Conservation (phyloP, 192 early-diverging fungal species). For the Backusella psychrophila region DNA sequence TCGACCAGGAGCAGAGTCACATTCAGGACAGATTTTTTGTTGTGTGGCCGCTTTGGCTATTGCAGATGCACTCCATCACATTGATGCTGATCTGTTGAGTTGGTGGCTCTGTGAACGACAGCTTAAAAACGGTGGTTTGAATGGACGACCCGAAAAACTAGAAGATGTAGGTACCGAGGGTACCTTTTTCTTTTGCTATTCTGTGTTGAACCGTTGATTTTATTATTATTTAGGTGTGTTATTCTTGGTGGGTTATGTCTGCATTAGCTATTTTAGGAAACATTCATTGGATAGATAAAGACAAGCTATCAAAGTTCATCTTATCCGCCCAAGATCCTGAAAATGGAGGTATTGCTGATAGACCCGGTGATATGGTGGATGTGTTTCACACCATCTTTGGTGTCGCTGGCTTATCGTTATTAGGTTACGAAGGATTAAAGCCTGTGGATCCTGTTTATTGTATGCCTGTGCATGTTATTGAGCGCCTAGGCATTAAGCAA, state of each 20-base stretch:
- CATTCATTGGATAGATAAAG: slow-evolving; percentile 82
- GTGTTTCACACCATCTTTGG: slow-evolving; percentile 99
- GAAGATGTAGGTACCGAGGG: slow-evolving; percentile 68
- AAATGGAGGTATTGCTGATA: slow-evolving; percentile 90
- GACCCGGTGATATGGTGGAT: slow-evolving; percentile 87
- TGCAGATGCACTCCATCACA: slow-evolving; percentile 66
- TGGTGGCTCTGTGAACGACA: slow-evolving; percentile 97
- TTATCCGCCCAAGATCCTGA: slow-evolving; percentile 81
- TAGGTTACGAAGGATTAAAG: slow-evolving; percentile 74
- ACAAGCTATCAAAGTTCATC: slow-evolving; percentile 77
- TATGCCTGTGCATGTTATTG: slow-evolving; percentile 65
- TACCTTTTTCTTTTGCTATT: too few relatives aligned
- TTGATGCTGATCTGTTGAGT: slow-evolving; percentile 81
- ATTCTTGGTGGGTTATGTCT: slow-evolving; percentile 98
- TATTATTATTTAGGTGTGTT: slow-evolving; percentile 68
- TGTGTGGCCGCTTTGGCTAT: slow-evolving; percentile 90
- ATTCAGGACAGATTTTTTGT: slow-evolving; percentile 90
- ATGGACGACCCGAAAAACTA: slow-evolving; percentile 95
- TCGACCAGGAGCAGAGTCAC: slow-evolving; percentile 86
- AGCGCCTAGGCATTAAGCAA: slow-evolving; percentile 14
- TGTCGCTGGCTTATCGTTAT: slow-evolving; percentile 82
- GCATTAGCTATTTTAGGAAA: slow-evolving; percentile 78
- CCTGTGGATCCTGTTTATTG: slow-evolving; percentile 92
- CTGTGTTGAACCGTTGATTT: too few relatives aligned
- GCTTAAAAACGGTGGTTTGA: slow-evolving; percentile 87